Evolutionary conservation across 2,329 filamentous ascomycete species (phyloP).

Genomic region (Botrytis paeoniae): DNA sequence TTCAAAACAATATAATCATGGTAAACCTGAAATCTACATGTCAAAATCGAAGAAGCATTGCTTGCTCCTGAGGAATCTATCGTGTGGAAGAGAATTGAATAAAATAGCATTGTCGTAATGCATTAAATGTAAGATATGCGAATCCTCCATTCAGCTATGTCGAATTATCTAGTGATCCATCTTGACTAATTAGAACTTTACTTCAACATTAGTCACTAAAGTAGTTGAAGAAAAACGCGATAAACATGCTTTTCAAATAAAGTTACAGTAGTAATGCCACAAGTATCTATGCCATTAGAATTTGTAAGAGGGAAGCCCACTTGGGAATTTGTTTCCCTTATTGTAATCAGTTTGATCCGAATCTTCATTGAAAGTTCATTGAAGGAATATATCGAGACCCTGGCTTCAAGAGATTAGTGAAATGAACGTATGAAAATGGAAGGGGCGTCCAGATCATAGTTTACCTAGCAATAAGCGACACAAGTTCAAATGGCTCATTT

Average conservation of each 20-base stretch:
- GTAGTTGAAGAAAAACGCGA: no score
- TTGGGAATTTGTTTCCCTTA: background rate
- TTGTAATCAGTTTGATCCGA: background rate
- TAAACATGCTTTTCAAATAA: accelerated
- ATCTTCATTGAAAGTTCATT: background rate
- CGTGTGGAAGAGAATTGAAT: background rate
- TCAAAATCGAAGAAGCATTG: background rate
- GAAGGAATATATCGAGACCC: background rate
- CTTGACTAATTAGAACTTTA: background rate
- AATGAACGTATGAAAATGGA: background rate
- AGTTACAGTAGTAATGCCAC: background rate
- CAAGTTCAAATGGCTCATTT: background rate
- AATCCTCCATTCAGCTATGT: background rate
- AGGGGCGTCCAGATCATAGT: background rate
- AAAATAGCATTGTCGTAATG: background rate
- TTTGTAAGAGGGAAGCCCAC: background rate
- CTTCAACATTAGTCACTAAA: background rate
- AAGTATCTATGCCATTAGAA: background rate
- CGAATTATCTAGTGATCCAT: background rate
- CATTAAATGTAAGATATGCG: background rate
- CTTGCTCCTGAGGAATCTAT: background rate
- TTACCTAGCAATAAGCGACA: background rate
- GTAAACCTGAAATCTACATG: background rate
- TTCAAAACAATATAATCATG: background rate
- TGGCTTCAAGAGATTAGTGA: background rate